A percentile compares a stretch with the other conserved stretches of the same genome.
These are phyloP conservation scores for Zoysia matrella DNA, from an alignment of 202 grass and related monocot genomes.

Conservation along the genomic window DNA sequence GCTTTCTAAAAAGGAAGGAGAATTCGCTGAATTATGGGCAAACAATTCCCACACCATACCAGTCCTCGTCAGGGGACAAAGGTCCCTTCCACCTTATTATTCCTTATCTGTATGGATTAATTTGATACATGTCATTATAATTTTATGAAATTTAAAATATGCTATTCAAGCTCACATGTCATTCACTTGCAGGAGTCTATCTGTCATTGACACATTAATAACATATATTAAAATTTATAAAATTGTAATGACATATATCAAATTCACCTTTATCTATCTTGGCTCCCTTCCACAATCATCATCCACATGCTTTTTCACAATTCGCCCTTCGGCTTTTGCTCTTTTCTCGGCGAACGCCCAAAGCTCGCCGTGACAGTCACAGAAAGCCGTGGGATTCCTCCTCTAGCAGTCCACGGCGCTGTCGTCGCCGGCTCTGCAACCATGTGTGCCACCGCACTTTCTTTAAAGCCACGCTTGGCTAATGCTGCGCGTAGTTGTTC, in stretches of 20 bases:
- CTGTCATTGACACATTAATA: too few relatives aligned
- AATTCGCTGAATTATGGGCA: background rate
- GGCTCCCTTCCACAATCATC: slow-evolving; percentile 8
- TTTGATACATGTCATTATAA: too few relatives aligned
- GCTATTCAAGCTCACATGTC: too few relatives aligned
- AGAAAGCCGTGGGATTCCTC: slow-evolving; percentile 9
- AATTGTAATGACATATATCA: too few relatives aligned
- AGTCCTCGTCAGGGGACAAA: slow-evolving; percentile 7
- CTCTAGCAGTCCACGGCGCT: slow-evolving; percentile 32
- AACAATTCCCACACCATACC: background rate
- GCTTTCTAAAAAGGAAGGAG: background rate
- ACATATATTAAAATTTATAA: too few relatives aligned
- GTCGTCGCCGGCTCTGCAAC: slow-evolving; percentile 23
- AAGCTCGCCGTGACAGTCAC: slow-evolving; percentile 42
- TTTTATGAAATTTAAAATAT: too few relatives aligned
- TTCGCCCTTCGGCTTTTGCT: slow-evolving; percentile 29
- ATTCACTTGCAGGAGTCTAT: too few relatives aligned
- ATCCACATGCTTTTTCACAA: background rate
- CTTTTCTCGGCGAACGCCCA: slow-evolving; percentile 9
- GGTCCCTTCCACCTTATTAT: background rate
- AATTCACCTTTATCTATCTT: too few relatives aligned
- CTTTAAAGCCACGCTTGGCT: slow-evolving; percentile 36
- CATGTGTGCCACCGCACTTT: background rate
- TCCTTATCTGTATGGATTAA: too few relatives aligned
- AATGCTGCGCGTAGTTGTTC: background rate